A percentile compares a stretch with the other conserved stretches of the same genome.
Evolutionary conservation across 805 yeast species (phyloP).

Genomic region (Lachancea cidri): DNA sequence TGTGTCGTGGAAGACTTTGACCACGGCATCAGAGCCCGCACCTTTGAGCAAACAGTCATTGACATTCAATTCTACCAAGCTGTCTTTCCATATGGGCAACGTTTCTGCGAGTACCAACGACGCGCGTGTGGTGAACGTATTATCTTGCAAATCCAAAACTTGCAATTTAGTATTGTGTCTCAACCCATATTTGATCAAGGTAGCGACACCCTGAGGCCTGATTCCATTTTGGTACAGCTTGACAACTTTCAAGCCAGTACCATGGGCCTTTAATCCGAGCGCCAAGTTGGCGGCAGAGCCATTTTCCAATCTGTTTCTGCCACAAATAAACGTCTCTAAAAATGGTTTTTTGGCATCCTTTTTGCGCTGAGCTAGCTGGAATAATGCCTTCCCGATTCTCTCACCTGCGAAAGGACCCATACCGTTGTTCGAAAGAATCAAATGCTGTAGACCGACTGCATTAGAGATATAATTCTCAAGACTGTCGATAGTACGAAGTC

Average conservation of each 20-base stretch:
- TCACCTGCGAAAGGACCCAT: constrained; percentile 98
- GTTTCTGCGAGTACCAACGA: constrained; percentile 58
- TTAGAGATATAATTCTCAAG: constrained; percentile 70
- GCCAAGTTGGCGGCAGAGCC: constrained; percentile 87
- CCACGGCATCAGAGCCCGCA: constrained; percentile 59
- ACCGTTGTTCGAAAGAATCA: constrained; percentile 90
- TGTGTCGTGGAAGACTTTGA: constrained; percentile 43
- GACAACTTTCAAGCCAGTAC: constrained; percentile 57
- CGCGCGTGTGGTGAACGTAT: constrained; percentile 76
- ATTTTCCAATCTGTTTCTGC: constrained; percentile 93
- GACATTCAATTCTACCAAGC: constrained; percentile 71
- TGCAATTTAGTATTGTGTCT: constrained; percentile 53
- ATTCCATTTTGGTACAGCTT: constrained; percentile 95
- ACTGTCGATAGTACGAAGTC: constrained; percentile 90
- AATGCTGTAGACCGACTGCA: constrained; percentile 76
- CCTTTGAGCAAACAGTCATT: constrained; percentile 85
- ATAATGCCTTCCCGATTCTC: constrained; percentile 83
- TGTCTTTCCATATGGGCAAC: constrained; percentile 54
- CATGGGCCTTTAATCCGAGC: constrained; percentile 77
- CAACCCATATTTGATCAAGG: constrained; percentile 69
- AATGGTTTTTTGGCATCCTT: constrained; percentile 39
- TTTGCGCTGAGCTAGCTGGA: constrained; percentile 63
- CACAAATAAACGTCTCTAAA: constrained; percentile 87
- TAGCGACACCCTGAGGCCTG: constrained; percentile 85
- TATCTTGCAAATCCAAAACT: constrained; percentile 86